These are phyloP conservation scores for Naganishia cerealis DNA, from an alignment of 1,284 basidiomycete genomes.

Conservation along the genomic window DNA sequence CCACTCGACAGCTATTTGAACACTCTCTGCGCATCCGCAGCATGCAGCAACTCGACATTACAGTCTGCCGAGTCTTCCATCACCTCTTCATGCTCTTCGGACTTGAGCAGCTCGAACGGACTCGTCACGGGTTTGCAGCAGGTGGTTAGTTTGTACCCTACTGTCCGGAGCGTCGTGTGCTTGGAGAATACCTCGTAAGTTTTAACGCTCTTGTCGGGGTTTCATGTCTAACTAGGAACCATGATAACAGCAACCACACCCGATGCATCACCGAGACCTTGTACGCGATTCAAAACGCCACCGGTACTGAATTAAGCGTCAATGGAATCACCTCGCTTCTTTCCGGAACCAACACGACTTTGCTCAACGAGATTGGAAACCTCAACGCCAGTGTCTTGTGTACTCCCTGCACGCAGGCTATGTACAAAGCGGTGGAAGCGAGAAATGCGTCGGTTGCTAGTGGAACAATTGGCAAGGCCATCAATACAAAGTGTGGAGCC, in stretches of 20 bases:
- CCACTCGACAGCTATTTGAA: conserved; percentile 45
- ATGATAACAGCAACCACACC: conserved; percentile 39
- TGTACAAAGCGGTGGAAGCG: conserved; percentile 44
- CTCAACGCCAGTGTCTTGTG: conserved; percentile 43
- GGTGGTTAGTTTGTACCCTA: conserved; percentile 41
- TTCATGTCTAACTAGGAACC: conserved; percentile 15
- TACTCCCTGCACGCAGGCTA: conserved; percentile 46
- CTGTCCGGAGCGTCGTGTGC: conserved; percentile 45
- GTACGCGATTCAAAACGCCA: conserved; percentile 42
- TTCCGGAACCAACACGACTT: conserved; percentile 33
- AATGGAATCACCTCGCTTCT: conserved; percentile 40
- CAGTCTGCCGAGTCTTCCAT: conserved; percentile 37
- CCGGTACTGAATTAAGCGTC: conserved; percentile 39
- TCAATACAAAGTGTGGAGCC: conserved; percentile 43
- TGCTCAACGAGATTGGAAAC: conserved; percentile 34
- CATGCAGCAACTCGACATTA: conserved; percentile 47
- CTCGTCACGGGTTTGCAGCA: conserved; percentile 30
- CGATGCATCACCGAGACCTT: conserved; percentile 48
- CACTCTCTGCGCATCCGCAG: conserved; percentile 41
- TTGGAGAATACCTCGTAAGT: conserved; percentile 47
- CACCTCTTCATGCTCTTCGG: conserved; percentile 22
- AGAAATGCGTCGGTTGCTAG: conserved; percentile 43
- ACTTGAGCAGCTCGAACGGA: conserved; percentile 21
- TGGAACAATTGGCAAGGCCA: conserved; percentile 38
- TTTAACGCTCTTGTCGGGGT: background rate